phyloP scores from a whole-genome alignment of 768 basidiomycete genomes.

The Obba rivulosa region DNA sequence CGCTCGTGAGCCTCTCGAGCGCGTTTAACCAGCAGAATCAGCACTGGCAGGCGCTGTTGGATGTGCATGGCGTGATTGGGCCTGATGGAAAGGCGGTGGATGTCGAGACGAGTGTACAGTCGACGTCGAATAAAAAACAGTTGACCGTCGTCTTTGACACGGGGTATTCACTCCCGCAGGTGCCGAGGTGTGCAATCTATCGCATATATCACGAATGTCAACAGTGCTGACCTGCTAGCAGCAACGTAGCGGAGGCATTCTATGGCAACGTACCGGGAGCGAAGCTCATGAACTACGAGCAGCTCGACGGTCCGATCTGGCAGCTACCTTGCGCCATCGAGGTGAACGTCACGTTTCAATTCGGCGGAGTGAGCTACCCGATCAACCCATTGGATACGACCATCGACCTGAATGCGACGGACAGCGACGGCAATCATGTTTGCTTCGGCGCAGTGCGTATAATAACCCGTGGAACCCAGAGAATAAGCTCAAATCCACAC shows the following conservation, averaged over 20 bases:
- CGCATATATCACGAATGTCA: background rate
- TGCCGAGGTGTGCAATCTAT: slow-evolving; percentile 38
- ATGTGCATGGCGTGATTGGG: slow-evolving; percentile 56
- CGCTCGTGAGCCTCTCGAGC: slow-evolving; percentile 26
- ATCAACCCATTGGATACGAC: slow-evolving; percentile 62
- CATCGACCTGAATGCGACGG: slow-evolving; percentile 20
- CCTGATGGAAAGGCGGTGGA: slow-evolving; percentile 49
- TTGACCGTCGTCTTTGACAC: slow-evolving; percentile 63
- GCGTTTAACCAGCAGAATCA: slow-evolving; percentile 32
- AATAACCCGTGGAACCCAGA: too few relatives aligned
- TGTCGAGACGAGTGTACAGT: slow-evolving; percentile 38
- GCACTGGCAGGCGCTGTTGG: slow-evolving; percentile 63
- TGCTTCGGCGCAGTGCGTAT: slow-evolving; percentile 43
- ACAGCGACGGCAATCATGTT: slow-evolving; percentile 17
- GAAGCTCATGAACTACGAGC: slow-evolving; percentile 31
- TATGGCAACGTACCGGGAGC: slow-evolving; percentile 54
- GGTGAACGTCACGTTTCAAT: slow-evolving; percentile 61
- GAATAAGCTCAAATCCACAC: too few relatives aligned
- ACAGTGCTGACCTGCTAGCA: slow-evolving; percentile 18
- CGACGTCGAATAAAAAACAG: slow-evolving; percentile 37
- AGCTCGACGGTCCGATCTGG: slow-evolving; percentile 44
- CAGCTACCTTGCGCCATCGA: slow-evolving; percentile 57
- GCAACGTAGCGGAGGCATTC: slow-evolving; percentile 51
- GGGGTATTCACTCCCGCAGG: slow-evolving; percentile 64
- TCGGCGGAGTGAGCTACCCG: slow-evolving; percentile 50